These are phyloP conservation scores for Penicillium coprophilum DNA, from an alignment of 495 filamentous ascomycete species.

Conservation along the genomic window DNA sequence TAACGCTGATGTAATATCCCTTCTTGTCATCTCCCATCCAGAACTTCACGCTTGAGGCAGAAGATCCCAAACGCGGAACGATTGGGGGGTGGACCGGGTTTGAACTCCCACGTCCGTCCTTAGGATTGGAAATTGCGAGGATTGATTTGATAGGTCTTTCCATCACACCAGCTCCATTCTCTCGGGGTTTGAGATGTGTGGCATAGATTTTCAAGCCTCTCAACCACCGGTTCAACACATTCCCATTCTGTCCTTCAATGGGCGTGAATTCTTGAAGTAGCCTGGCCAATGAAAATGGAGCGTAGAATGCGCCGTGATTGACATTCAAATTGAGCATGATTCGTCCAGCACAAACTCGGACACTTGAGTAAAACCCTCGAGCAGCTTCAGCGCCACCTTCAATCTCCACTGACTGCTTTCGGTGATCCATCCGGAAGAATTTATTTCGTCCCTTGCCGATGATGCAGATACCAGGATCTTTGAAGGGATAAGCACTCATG, in stretches of 20 bases:
- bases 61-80: slow-evolving; percentile 5
- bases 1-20: slow-evolving; percentile 13
- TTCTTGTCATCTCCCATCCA: slow-evolving; percentile 3
- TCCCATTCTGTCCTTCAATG: not conserved
- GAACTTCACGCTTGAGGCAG: slow-evolving; percentile 17
- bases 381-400: slow-evolving; percentile 38
- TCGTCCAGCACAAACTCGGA: slow-evolving; percentile 38
- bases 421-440: slow-evolving; percentile 22
- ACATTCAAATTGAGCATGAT: slow-evolving; percentile 52
- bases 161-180: not conserved
- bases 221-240: slow-evolving; percentile 11
- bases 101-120: slow-evolving; percentile 6
- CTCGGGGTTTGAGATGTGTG: slow-evolving; percentile 5
- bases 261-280: slow-evolving; percentile 23
- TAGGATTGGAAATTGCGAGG: slow-evolving; percentile 13
- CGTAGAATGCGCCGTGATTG: slow-evolving; percentile 45
- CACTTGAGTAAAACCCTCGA: slow-evolving; percentile 50
- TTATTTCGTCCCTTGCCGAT: slow-evolving; percentile 20
- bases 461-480: slow-evolving; percentile 17
- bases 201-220: slow-evolving; percentile 14
- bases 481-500: slow-evolving; percentile 24
- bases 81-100: not conserved
- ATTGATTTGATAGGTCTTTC: slow-evolving; percentile 6
- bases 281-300: slow-evolving; percentile 21
- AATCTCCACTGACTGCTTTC: slow-evolving; percentile 25